Conservation (phyloP, 768 basidiomycete genomes). For the Termitomyces sp. region DNA sequence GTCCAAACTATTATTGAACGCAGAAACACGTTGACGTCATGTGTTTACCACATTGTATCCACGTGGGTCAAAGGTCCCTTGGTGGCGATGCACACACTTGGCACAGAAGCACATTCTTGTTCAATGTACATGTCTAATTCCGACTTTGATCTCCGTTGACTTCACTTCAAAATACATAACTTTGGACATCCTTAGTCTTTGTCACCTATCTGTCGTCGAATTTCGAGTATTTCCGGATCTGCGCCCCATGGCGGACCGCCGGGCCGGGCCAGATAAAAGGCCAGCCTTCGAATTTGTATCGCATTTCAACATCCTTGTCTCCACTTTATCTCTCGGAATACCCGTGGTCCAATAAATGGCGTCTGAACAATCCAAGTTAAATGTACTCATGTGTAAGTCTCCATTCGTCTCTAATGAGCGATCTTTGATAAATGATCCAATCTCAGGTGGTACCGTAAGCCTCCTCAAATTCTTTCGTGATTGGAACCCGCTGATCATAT, state of each 20-base stretch:
- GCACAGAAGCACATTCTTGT: not conserved
- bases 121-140: not conserved
- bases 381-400: slow-evolving; percentile 72
- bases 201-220: not conserved
- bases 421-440: slow-evolving; percentile 4
- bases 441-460: slow-evolving; percentile 33
- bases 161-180: not conserved
- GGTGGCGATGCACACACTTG: slow-evolving; percentile 13
- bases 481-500: not conserved
- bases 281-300: not conserved
- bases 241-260: slow-evolving; percentile 8
- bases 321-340: not conserved
- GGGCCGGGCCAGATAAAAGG: slow-evolving; percentile 5
- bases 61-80: slow-evolving; percentile 6
- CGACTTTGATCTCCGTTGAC: not conserved
- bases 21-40: slow-evolving; percentile 18
- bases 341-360: slow-evolving; percentile 26
- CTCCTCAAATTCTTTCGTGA: not conserved
- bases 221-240: not conserved
- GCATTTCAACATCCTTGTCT: not conserved
- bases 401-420: not conserved
- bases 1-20: not conserved
- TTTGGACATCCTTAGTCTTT: not conserved
- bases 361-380: slow-evolving; percentile 43
- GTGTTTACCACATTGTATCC: slow-evolving; percentile 10